These are phyloP conservation scores for Chenopodium suecicum DNA, from an alignment of 148 eudicot genomes.

Conservation along the genomic window DNA sequence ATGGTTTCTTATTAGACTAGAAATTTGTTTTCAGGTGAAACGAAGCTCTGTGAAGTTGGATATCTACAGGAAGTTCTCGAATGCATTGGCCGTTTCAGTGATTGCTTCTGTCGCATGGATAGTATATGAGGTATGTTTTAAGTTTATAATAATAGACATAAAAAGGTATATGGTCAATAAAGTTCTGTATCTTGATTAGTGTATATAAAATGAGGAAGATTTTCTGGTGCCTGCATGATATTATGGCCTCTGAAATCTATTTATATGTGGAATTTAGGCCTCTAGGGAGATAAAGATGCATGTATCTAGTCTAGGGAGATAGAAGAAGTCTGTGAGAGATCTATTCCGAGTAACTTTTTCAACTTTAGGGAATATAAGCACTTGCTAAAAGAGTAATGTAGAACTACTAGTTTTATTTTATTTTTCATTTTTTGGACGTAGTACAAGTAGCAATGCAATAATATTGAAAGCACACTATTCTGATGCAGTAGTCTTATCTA, in stretches of 20 bases:
- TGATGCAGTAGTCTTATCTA: neutral
- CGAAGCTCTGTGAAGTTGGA: slow-evolving; percentile 87
- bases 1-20: slow-evolving; percentile 15
- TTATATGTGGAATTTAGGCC: neutral
- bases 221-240: neutral
- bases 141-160: neutral
- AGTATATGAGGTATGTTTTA: slow-evolving; percentile 70
- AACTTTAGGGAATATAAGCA: neutral
- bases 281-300: neutral
- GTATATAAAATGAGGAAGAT: neutral
- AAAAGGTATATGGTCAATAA: neutral
- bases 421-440: no score
- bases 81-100: slow-evolving; percentile 80
- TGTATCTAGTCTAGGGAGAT: neutral
- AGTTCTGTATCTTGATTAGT: neutral
- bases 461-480: no score
- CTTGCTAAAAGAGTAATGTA: neutral
- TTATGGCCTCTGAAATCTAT: neutral
- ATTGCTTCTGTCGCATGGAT: slow-evolving; percentile 91
- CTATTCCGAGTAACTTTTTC: neutral
- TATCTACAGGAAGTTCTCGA: slow-evolving; percentile 86
- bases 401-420: no score
- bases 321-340: neutral
- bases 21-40: slow-evolving; percentile 56
- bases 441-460: no score